Evolutionary conservation across 164 flowering plant species (phyloP), one percentile per base, ranked within the genome.

Genomic region (Aristolochia fimbriata): DNA sequence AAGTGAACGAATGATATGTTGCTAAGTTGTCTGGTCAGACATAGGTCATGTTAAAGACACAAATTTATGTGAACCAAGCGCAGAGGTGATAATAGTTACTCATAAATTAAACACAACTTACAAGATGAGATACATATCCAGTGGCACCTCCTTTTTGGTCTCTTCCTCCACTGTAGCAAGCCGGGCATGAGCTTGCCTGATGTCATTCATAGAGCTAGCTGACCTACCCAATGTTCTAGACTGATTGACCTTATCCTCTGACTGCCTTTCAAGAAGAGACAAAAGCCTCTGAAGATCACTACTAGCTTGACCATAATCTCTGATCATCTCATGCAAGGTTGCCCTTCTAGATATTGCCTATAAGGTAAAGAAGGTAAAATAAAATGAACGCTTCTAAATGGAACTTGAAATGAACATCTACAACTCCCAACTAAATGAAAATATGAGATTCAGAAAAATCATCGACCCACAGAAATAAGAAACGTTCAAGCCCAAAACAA

Each of bases 341-440:
- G 96, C 91, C 73, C 97, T 80, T 74, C 97, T 82, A 57, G 88
- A 90, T 73, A 93, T 68, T 65, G 97, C 99, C 99, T 93, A 84
- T 56, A 63, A 33, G 73, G 46, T 41, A n/a, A 46, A 24, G 30
- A 59, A 51, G 47, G 20, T 31, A 11, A 13, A 33, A 31, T 2
- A 21, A 19, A 19, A 20, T 16, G 48, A 19, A 49, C 3, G 56
- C 45, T 23, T 55, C 31, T 22, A 1, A 22, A 9, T 55, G 27
- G 12, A 49, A 49, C 19, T 49, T 20, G 22, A 4, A 49, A 49
- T 49, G 8, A 37, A 6, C 8, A 37, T 10, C 43, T 37, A 7
- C 43, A 3, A 37, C 43, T 37, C 43, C 43, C 43, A 37, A 37
- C 43, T 27, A 5, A 37, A 37, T 10, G 43, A 37, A 1, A 37